Evolutionary conservation across 257 asterid genomes (phyloP).

Genomic region (Plantago ovata): DNA sequence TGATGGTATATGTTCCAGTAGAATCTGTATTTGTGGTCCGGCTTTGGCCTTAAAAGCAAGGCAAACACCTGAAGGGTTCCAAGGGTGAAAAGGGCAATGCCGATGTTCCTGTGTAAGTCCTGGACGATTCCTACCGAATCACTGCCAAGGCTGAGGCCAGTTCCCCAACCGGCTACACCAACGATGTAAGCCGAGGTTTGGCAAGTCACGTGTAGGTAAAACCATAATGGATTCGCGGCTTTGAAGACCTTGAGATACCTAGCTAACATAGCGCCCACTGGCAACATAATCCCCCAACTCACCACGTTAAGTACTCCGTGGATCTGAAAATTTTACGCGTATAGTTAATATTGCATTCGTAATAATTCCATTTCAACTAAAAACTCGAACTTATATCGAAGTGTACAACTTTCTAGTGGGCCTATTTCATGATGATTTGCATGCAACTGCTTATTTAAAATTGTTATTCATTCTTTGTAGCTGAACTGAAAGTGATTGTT

Average conservation of each 20-base stretch:
- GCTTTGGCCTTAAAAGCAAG: slow-evolving; percentile 71
- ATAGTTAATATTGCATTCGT: not conserved
- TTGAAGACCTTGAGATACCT: slow-evolving; percentile 74
- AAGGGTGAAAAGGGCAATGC: slow-evolving; percentile 57
- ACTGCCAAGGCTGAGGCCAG: slow-evolving; percentile 65
- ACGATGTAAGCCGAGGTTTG: slow-evolving; percentile 61
- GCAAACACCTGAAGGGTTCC: slow-evolving; percentile 84
- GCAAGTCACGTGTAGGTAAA: slow-evolving; percentile 58
- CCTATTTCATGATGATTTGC: no score
- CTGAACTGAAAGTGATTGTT: no score
- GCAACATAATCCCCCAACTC: slow-evolving; percentile 83
- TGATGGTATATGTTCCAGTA: slow-evolving; percentile 86
- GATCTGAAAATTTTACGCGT: slow-evolving; percentile 24
- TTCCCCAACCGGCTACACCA: slow-evolving; percentile 84
- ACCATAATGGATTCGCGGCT: slow-evolving; percentile 68
- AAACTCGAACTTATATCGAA: not conserved
- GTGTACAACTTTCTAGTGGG: no score
- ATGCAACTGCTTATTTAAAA: no score
- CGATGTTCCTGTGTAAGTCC: slow-evolving; percentile 54
- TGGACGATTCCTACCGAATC: slow-evolving; percentile 45
- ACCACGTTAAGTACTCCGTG: slow-evolving; percentile 75
- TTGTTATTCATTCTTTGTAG: no score
- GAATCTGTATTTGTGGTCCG: slow-evolving; percentile 65
- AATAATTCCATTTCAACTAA: slow-evolving; percentile 29
- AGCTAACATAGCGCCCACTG: slow-evolving; percentile 58